Base-by-base conservation (phyloP, 1,284 basidiomycete genomes). In the Pseudozyma tsukubaensis region DNA sequence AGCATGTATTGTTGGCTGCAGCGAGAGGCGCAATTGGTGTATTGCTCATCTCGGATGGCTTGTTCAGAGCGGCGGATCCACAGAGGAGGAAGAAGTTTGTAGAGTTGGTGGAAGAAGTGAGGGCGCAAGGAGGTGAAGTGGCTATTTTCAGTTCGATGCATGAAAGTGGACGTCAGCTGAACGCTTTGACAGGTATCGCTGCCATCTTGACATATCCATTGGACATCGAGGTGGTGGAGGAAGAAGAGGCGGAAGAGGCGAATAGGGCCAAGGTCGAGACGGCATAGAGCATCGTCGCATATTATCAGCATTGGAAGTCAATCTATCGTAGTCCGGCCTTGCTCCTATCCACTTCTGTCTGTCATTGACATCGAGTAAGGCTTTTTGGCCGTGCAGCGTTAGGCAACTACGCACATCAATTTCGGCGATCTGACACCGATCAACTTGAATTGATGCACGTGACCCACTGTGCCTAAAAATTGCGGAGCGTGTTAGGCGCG, bases 101-200 rank as follows among this genome's bases (percentile, higher is more conserved):
- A 40, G 87, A 87, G 50, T 88, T 99, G 59, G 94, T 97, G 1
- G 96, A 99, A 84, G 90, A 90, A 43, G 94, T 97, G 16, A 90
- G 92, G 72, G 88, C 90, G 50, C 93, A 92, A 73, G 94, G 94
- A 34, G 97, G 91, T 40, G 94, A 98, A 83, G 94, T 94, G 5
- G 87, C 97, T 48, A 94, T 98, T 75, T 99, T 99, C 85, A 97
- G 94, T 8, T 96, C 93, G 79, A 97, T 99, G 96, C 97, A 99
- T 85, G 96, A 99, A 85, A 94, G 92, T 29, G 97, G 97, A 19
- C 74, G 77, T 21, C 82, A 99, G 85, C 87, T 99, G 32, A 98
- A 98, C 85, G 91, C 95, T 73, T 85, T 99, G 50, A 95, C 94
- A 5, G 97, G 97, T 1, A 91, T 99, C 42, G 96, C 96, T 11